Evolutionary conservation across 352 stramenopile species (phyloP), one percentile per base, ranked within the genome.

Genomic region (Elongisporangium prolatum): DNA sequence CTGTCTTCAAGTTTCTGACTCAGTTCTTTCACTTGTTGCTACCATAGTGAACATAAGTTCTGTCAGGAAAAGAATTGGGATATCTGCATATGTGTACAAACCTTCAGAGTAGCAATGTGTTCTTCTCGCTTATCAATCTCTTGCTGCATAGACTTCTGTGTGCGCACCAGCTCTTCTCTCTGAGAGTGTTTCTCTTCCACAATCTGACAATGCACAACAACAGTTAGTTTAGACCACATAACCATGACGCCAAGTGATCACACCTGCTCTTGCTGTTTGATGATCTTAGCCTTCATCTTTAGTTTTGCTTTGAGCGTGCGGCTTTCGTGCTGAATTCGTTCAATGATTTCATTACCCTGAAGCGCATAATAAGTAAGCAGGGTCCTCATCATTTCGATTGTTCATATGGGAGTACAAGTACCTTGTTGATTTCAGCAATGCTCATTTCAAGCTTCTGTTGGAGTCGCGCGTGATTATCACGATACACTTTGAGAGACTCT

Each of bases 351-450:
- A 52, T 96, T 96, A 49, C 88, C 88, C 85, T 94, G 50, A 1
- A 50, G 8, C 4, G 1, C 4, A 13, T 13, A 6, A 38, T 38
- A 38, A 2, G 28, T 38, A 14, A 38, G 28, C 28, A 38, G 9
- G 13, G 9, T 38, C 28, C 28, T 38, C 28, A 38, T 38, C 28
- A 13, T 38, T 38, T 38, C 28, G 8, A 13, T 13, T 8, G 1
- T 38, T 38, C 28, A 38, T 38, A 38, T 38, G 28, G 8, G 6
- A 38, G 28, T 9, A 38, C 6, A 40, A 34, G 13, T 48, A 94
- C 85, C 84, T 96, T 96, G 63, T 96, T 96, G 70, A 96, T 96
- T 54, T 96, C 88, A 14, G 84, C 84, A 52, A 96, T 93, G 58
- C 86, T 96, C 21, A 95, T 50, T 55, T 96, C 85, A 2, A 96